These are phyloP conservation scores for Epichloe bromicola DNA, from an alignment of 2,329 filamentous ascomycete species.

Conservation along the genomic window DNA sequence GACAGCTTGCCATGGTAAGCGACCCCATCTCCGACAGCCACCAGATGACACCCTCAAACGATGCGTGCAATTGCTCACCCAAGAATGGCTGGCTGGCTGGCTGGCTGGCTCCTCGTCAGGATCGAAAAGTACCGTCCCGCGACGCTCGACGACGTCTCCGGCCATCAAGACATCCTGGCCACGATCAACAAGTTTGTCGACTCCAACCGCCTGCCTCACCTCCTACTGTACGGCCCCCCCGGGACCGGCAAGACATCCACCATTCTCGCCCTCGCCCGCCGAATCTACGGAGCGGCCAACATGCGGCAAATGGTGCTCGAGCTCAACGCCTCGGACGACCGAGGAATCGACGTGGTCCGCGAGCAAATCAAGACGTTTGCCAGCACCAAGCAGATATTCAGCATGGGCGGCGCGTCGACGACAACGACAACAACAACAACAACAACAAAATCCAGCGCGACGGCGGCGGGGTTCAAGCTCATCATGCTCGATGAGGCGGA, in stretches of 20 bases:
- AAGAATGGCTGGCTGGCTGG: neutral
- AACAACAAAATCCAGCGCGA: slow-evolving; percentile 25
- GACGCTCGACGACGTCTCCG: slow-evolving; percentile 82
- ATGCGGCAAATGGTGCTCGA: slow-evolving; percentile 98
- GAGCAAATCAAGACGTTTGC: slow-evolving; percentile 99
- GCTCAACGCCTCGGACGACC: slow-evolving; percentile 91
- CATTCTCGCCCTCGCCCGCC: slow-evolving; percentile 78
- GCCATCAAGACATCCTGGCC: slow-evolving; percentile 91
- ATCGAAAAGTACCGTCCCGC: slow-evolving; percentile 94
- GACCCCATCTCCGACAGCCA: too few species aligned
- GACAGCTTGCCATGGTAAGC: slow-evolving; percentile 82
- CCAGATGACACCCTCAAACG: too few species aligned
- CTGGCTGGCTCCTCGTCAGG: slow-evolving; percentile 33
- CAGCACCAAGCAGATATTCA: slow-evolving; percentile 94
- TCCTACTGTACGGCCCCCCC: slow-evolving; percentile 91
- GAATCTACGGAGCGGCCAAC: slow-evolving; percentile 85
- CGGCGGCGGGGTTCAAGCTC: slow-evolving; percentile 81
- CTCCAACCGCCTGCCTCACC: slow-evolving; percentile 83
- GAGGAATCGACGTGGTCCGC: slow-evolving; percentile 93
- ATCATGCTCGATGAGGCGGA: slow-evolving; percentile 99
- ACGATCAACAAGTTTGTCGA: slow-evolving; percentile 98
- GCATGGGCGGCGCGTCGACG: slow-evolving; percentile 42
- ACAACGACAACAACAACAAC: slow-evolving; percentile 11
- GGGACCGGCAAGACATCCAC: slow-evolving; percentile 98
- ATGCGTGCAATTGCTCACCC: neutral